phyloP scores from a whole-genome alignment of 169 alveolate species.

The Plasmodium billcollinsi region DNA sequence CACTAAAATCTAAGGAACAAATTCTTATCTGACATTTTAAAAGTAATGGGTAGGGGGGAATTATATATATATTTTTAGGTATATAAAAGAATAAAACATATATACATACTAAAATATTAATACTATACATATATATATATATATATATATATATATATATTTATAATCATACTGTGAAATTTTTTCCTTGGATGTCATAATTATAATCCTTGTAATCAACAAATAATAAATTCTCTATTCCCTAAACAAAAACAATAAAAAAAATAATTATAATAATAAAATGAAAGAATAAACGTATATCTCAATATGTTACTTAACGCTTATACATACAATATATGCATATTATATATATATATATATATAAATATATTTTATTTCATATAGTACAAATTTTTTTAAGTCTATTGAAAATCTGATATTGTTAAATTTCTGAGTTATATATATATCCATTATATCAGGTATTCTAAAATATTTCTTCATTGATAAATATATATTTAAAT shows the following conservation, averaged over 20 bases:
- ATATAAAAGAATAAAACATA: no score
- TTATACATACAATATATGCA: no score
- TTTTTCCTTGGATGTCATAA: slow-evolving; percentile 49
- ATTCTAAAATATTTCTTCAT: slow-evolving; percentile 43
- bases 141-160: no score
- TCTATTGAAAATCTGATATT: slow-evolving; percentile 48
- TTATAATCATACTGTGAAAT: slow-evolving; percentile 33
- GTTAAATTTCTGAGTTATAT: slow-evolving; percentile 41
- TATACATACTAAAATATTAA: no score
- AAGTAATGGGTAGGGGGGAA: no score
- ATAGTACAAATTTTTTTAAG: slow-evolving; percentile 65
- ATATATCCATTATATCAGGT: slow-evolving; percentile 69
- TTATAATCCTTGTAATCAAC: slow-evolving; percentile 72
- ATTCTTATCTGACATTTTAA: slow-evolving; percentile 42
- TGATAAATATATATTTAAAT: slow-evolving; percentile 44
- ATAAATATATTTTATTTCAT: not conserved
- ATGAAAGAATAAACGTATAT: no score
- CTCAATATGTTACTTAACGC: no score
- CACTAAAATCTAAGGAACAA: slow-evolving; percentile 76
- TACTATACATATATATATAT: no score
- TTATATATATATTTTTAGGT: no score
- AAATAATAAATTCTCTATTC: slow-evolving; percentile 59
- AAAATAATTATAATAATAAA: not conserved
- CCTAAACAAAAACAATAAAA: slow-evolving; percentile 11
- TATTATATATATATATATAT: not conserved